Conservation (phyloP, 148 eudicot species). For the Amaranthus palmeri region DNA sequence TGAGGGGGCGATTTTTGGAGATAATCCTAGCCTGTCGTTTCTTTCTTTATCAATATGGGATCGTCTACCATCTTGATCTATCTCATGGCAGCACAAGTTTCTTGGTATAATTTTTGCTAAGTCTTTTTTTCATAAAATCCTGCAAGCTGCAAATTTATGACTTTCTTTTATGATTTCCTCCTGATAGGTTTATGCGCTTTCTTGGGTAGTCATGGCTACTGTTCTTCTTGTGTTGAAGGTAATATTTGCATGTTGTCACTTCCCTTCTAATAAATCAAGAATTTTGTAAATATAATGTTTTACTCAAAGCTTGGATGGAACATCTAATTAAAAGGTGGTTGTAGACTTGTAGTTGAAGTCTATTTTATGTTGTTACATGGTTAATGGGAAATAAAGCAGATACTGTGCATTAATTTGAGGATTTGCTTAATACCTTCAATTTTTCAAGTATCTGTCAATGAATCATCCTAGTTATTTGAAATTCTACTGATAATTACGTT, state of each 20-base stretch:
- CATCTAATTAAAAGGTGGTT: neutral
- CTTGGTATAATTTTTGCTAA: constrained; percentile 39
- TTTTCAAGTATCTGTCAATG: neutral
- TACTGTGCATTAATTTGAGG: neutral
- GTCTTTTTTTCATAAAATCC: neutral
- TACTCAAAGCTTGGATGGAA: neutral
- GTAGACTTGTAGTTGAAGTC: neutral
- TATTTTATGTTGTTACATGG: neutral
- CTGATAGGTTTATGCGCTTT: constrained; percentile 86
- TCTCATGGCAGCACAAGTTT: constrained; percentile 54
- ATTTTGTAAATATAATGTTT: neutral
- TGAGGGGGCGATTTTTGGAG: constrained; percentile 82
- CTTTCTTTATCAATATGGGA: constrained; percentile 87
- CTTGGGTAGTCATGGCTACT: constrained; percentile 89
- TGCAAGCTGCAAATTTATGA: constrained; percentile 12
- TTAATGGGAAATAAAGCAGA: neutral
- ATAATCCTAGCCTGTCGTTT: constrained; percentile 73
- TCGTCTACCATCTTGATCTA: constrained; percentile 90
- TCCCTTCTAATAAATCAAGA: neutral
- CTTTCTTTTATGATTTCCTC: constrained; percentile 6
- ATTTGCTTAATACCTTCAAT: neutral
- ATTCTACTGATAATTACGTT: constrained; percentile 5
- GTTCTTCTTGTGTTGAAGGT: constrained; percentile 87
- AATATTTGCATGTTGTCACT: constrained; percentile 11
- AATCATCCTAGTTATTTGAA: neutral